Evolutionary conservation across 371 early-diverging fungal genomes (phyloP).

Genomic region (Rhizoclosmatium hyalinum): DNA sequence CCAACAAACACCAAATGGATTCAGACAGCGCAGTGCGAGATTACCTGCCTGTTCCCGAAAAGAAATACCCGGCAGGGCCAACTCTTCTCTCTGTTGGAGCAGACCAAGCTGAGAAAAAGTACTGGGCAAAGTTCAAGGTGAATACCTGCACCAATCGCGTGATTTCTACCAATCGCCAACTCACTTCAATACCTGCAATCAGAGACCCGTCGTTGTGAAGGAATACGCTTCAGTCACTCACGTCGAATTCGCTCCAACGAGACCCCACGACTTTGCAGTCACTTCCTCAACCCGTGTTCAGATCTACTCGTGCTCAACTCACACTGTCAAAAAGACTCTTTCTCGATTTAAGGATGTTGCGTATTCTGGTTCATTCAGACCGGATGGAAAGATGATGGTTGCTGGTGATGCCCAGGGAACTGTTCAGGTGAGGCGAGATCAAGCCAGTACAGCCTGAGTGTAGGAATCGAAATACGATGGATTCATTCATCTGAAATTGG

Average conservation of each 20-base stretch:
- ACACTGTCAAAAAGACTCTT: constrained; percentile 80
- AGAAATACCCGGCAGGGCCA: not conserved
- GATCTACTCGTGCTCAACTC: constrained; percentile 83
- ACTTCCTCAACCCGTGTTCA: constrained; percentile 90
- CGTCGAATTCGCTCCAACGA: constrained; percentile 82
- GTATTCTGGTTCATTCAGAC: constrained; percentile 78
- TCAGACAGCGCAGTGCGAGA: not conserved
- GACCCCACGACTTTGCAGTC: constrained; percentile 89
- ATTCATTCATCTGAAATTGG: too few species aligned
- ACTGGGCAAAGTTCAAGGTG: constrained; percentile 87
- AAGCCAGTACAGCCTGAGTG: too few species aligned
- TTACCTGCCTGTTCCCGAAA: not conserved
- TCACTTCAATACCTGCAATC: not conserved
- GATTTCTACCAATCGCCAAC: not conserved
- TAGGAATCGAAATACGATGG: too few species aligned
- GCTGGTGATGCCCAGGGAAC: constrained; percentile 92
- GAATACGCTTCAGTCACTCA: constrained; percentile 86
- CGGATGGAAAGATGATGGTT: constrained; percentile 88
- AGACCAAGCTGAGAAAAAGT: constrained; percentile 73
- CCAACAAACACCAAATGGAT: not conserved
- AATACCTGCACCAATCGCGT: not conserved
- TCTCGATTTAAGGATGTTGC: constrained; percentile 91
- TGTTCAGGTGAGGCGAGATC: constrained; percentile 64
- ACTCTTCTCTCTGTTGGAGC: constrained; percentile 53
- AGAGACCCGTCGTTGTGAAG: constrained; percentile 84